Evolutionary conservation across 1,284 basidiomycete genomes (phyloP).

Genomic region (Trichosporon sp.): DNA sequence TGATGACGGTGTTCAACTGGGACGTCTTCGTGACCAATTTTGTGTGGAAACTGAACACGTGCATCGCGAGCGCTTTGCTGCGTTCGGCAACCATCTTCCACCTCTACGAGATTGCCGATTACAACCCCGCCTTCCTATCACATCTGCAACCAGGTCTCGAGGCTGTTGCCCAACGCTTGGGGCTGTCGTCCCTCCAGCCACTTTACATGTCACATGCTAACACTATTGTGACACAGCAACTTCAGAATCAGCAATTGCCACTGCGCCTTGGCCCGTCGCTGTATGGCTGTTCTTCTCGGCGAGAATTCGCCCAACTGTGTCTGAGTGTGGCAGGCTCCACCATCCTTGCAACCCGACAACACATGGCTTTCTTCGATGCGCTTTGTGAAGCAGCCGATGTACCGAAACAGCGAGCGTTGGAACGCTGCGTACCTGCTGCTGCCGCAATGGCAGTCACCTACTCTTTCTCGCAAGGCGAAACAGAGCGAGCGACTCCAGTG

Average conservation of each 20-base stretch:
- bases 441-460: conserved; percentile 35
- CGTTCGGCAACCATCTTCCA: conserved; percentile 88
- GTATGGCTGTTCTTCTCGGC: conserved; percentile 45
- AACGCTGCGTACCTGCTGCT: conserved; percentile 35
- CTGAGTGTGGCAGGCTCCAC: conserved; percentile 35
- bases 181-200: conserved; percentile 65
- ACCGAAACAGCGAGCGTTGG: conserved; percentile 21
- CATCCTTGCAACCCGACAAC: conserved; percentile 25
- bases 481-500: not conserved
- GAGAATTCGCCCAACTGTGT: conserved; percentile 37
- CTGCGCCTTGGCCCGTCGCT: conserved; percentile 69
- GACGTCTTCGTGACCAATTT: conserved; percentile 79
- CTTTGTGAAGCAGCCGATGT: conserved; percentile 41
- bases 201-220: conserved; percentile 79
- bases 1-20: conserved; percentile 34
- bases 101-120: conserved; percentile 71
- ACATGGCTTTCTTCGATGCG: conserved; percentile 32
- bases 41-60: conserved; percentile 77
- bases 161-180: conserved; percentile 69
- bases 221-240: conserved; percentile 62
- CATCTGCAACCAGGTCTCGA: conserved; percentile 70
- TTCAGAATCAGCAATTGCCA: conserved; percentile 60
- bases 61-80: conserved; percentile 75
- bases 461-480: not conserved
- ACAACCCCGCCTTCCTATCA: conserved; percentile 51